Percentiles rank a stretch among this genome's conserved stretches.
Evolutionary conservation across 805 yeast genomes (phyloP).

Genomic region (Peterozyma toletana): DNA sequence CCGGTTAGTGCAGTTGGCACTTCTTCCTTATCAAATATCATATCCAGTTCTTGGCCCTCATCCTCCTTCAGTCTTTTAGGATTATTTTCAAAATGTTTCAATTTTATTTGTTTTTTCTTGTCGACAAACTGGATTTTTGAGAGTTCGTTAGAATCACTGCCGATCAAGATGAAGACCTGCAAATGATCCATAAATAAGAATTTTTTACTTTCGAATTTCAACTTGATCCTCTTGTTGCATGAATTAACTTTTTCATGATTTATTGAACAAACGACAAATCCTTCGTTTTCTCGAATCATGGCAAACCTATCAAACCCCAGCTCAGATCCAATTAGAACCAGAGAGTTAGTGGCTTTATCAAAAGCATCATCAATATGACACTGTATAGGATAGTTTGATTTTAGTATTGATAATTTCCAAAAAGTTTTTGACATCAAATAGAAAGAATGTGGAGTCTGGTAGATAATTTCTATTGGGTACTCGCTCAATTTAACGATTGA

Average conservation of each 20-base stretch:
- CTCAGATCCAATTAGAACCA: conserved; percentile 8
- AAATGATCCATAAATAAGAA: not conserved
- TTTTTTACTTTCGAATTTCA: not conserved
- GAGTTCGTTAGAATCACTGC: not conserved
- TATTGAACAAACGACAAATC: not conserved
- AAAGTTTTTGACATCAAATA: conserved; percentile 16
- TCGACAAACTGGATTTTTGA: not conserved
- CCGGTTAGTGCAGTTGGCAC: conserved; percentile 22
- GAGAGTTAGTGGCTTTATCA: conserved; percentile 14
- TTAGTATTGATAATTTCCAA: conserved; percentile 18
- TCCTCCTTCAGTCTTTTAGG: conserved; percentile 6
- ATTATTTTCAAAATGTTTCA: not conserved
- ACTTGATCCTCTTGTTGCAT: not conserved
- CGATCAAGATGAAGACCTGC: not conserved
- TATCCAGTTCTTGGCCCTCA: conserved; percentile 4
- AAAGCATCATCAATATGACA: conserved; percentile 17
- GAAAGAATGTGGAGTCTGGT: not conserved
- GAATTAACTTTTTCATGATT: not conserved
- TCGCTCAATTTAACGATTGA: conserved; percentile 3
- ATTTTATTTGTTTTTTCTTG: not conserved
- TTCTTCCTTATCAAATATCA: conserved; percentile 14
- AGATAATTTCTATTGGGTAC: not conserved
- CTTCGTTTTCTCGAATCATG: not conserved
- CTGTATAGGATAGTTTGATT: conserved; percentile 17
- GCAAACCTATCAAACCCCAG: not conserved